phyloP scores from a whole-genome alignment of 306 rosid genomes.

The Glycine soja region DNA sequence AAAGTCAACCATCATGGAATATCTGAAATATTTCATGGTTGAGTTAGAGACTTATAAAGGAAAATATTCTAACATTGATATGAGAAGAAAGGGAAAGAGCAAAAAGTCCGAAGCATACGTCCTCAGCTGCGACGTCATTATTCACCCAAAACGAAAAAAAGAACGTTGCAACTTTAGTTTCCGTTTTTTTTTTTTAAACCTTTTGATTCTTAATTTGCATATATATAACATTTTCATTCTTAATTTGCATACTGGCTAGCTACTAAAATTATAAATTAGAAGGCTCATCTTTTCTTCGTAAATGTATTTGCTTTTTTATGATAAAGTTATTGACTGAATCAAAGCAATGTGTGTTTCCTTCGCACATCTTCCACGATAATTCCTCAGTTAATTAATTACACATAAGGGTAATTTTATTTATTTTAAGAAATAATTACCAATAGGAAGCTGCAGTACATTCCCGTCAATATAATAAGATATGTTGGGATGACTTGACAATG shows the following conservation, averaged over 20 bases:
- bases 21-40: slow-evolving; percentile 13
- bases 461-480: background rate
- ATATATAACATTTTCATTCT: slow-evolving; percentile 7
- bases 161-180: too few species aligned
- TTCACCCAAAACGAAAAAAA: too few species aligned
- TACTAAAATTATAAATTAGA: background rate
- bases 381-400: slow-evolving; percentile 22
- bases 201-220: too few species aligned
- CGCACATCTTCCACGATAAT: slow-evolving; percentile 26
- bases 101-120: slow-evolving; percentile 31
- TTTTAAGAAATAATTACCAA: background rate
- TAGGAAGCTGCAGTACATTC: slow-evolving; percentile 36
- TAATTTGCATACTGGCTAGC: background rate
- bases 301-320: background rate
- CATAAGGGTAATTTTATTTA: background rate
- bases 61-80: slow-evolving; percentile 9
- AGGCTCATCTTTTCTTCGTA: background rate
- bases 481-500: slow-evolving; percentile 49
- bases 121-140: background rate
- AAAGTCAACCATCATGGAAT: slow-evolving; percentile 21
- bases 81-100: slow-evolving; percentile 4
- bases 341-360: slow-evolving; percentile 2
- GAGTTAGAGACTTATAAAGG: background rate
- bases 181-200: too few species aligned
- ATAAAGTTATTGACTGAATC: slow-evolving; percentile 33